phyloP scores from a whole-genome alignment of 257 asterid genomes.

The Vinca minor region DNA sequence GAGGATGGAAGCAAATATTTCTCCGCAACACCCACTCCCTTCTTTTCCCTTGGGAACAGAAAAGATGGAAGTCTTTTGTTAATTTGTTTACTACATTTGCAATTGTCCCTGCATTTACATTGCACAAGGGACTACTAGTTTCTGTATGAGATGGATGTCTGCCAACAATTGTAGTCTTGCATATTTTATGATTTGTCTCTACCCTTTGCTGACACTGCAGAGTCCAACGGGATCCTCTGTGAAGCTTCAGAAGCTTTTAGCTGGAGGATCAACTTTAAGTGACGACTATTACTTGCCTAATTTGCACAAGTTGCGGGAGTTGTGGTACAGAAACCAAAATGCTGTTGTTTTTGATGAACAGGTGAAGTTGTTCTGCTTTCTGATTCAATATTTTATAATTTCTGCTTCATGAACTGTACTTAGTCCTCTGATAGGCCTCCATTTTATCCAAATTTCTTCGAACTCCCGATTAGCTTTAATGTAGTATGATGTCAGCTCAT shows the following conservation, averaged over 20 bases:
- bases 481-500: neutral
- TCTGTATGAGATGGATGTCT: neutral
- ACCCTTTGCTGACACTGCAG: conserved; percentile 31
- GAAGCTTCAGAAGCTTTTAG: conserved; percentile 35
- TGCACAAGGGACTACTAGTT: neutral
- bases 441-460: neutral
- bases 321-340: conserved; percentile 43
- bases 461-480: neutral
- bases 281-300: conserved; percentile 31
- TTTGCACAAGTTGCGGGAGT: conserved; percentile 51
- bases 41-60: neutral
- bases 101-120: neutral
- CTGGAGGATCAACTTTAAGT: conserved; percentile 25
- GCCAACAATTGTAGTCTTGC: neutral
- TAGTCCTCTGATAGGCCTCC: neutral
- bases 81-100: neutral
- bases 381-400: neutral
- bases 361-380: conserved; percentile 25
- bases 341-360: conserved; percentile 55
- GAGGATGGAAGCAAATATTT: no score
- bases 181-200: conserved; percentile 3
- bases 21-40: neutral
- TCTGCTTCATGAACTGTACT: neutral
- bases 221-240: conserved; percentile 22
- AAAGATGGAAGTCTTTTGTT: neutral